Conservation (phyloP, 495 filamentous ascomycete species). For the Ramalina intermedia region DNA sequence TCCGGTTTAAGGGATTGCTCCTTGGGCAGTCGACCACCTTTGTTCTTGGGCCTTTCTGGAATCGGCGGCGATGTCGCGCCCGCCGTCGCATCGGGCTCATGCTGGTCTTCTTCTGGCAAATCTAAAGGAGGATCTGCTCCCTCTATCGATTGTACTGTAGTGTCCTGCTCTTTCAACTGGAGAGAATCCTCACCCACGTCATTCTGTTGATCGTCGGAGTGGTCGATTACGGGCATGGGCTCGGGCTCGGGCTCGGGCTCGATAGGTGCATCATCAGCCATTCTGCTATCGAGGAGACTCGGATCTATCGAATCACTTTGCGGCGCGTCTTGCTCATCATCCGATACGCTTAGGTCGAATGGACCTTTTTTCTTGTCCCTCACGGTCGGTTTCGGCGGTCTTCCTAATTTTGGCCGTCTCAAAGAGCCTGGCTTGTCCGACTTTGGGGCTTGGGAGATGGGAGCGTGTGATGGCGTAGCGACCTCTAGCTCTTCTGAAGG, state of each 20-base stretch:
- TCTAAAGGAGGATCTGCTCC: background rate
- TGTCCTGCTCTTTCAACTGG: background rate
- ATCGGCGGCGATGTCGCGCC: background rate
- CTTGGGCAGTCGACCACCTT: slow-evolving; percentile 1
- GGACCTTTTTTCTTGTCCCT: slow-evolving; percentile 13
- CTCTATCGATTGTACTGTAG: slow-evolving; percentile 2
- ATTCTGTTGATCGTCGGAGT: too few relatives aligned
- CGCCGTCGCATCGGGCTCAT: background rate
- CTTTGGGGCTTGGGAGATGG: slow-evolving; percentile 3
- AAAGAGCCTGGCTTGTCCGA: background rate
- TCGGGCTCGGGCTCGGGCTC: background rate
- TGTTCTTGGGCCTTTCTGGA: background rate
- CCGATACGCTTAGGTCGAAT: slow-evolving; percentile 10
- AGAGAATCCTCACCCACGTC: background rate
- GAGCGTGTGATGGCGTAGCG: slow-evolving; percentile 11
- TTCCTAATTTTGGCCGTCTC: background rate
- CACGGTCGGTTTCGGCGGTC: background rate
- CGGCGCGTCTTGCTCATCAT: slow-evolving; percentile 3
- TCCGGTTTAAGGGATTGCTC: background rate
- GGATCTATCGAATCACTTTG: slow-evolving; percentile 1
- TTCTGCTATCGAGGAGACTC: background rate
- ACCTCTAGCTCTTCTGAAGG: slow-evolving; percentile 7
- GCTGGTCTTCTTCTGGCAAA: slow-evolving; percentile 1
- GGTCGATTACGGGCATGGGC: background rate
- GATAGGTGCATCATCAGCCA: background rate